Conservation (phyloP, 1,284 basidiomycete species). For the Sanghuangporus weigelae region DNA sequence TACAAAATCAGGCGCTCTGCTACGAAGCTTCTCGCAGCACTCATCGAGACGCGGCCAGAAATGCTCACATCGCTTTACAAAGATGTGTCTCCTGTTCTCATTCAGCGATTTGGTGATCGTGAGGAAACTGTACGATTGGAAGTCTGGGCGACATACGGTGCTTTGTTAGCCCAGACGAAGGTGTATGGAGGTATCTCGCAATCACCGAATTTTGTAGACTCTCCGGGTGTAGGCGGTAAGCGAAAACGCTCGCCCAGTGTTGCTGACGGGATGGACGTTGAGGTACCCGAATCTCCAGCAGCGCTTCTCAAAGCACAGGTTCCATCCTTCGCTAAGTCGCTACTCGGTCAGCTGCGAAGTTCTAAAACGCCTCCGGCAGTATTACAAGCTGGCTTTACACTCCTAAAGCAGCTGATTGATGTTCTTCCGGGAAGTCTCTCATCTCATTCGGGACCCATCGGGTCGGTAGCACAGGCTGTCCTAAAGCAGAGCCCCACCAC, state of each 20-base stretch:
- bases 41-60: slow-evolving; percentile 87
- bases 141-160: slow-evolving; percentile 82
- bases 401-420: slow-evolving; percentile 72
- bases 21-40: slow-evolving; percentile 81
- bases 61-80: slow-evolving; percentile 76
- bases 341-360: slow-evolving; percentile 68
- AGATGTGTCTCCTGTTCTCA: slow-evolving; percentile 81
- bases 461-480: slow-evolving; percentile 57
- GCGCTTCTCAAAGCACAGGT: slow-evolving; percentile 66
- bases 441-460: slow-evolving; percentile 57
- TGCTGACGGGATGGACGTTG: slow-evolving; percentile 51
- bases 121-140: slow-evolving; percentile 96
- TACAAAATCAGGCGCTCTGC: slow-evolving; percentile 96
- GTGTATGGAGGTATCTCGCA: slow-evolving; percentile 53
- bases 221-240: slow-evolving; percentile 54
- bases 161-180: slow-evolving; percentile 79
- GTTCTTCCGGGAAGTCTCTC: slow-evolving; percentile 85
- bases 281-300: slow-evolving; percentile 53
- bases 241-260: slow-evolving; percentile 62
- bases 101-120: slow-evolving; percentile 88
- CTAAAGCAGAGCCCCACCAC: slow-evolving; percentile 60
- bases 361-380: slow-evolving; percentile 75
- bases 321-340: slow-evolving; percentile 72
- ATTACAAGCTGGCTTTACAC: slow-evolving; percentile 79
- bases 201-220: slow-evolving; percentile 39